Evolutionary conservation across 371 early-diverging fungal genomes (phyloP).

Genomic region (Phascolomyces articulosus): DNA sequence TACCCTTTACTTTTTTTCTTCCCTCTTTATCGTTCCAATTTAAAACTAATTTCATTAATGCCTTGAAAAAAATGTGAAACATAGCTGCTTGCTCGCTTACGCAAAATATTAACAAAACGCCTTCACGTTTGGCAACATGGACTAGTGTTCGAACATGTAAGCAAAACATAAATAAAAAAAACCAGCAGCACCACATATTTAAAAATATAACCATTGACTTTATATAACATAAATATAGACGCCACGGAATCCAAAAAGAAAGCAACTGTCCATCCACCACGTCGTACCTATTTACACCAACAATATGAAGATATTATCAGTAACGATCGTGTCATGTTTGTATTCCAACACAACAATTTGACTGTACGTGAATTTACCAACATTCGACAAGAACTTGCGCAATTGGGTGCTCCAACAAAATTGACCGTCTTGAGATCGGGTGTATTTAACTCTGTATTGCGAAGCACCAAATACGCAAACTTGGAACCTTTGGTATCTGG

Average conservation of each 20-base stretch:
- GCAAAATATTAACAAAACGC: constrained; percentile 26
- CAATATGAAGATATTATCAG: constrained; percentile 52
- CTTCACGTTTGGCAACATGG: constrained; percentile 4
- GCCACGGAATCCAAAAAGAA: constrained; percentile 31
- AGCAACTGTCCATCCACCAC: constrained; percentile 38
- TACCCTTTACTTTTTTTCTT: neutral
- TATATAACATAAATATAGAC: constrained; percentile 21
- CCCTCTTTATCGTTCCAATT: neutral
- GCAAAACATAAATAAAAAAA: neutral
- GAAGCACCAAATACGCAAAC: constrained; percentile 59
- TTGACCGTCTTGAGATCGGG: constrained; percentile 58
- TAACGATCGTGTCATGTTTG: constrained; percentile 59
- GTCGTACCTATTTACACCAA: constrained; percentile 55
- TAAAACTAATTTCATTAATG: no score
- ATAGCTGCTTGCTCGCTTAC: constrained; percentile 28
- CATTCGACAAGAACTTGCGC: constrained; percentile 55
- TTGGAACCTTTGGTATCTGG: constrained; percentile 58
- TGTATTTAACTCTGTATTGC: constrained; percentile 57
- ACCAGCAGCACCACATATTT: no score
- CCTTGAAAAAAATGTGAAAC: no score
- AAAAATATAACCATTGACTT: no score
- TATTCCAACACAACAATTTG: constrained; percentile 74
- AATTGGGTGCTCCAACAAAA: constrained; percentile 25
- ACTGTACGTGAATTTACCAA: constrained; percentile 61
- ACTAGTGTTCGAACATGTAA: constrained; percentile 8